Base-by-base conservation (phyloP, 2,329 filamentous ascomycete genomes). In the Monosporascus sp. region DNA sequence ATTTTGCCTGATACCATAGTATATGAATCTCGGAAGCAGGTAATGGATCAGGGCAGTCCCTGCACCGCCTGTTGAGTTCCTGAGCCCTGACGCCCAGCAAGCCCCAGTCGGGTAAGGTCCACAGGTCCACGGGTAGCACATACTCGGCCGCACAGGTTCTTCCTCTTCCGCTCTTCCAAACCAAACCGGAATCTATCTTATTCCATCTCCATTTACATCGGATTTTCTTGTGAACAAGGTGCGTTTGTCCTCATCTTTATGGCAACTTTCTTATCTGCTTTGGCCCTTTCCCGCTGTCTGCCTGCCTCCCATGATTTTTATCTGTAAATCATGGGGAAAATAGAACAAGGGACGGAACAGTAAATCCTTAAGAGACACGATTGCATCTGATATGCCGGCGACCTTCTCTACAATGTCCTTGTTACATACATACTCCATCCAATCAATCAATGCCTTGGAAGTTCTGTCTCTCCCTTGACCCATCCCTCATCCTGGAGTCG, bases 121-220 rank as follows among this genome's bases (percentile, higher is more conserved):
- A 17, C 11, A 3, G 36, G 4, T 17, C 36, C 3, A 17, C 3
- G 3, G 17, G 40, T 48, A 56, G 38, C 53, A 16, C 51, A 36
- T 49, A 52, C 50, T 64, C 62, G 62, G 62, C 61, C 53, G 26
- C 59, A 59, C 56, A 54, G 49, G 61, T 64, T 64, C 62, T 64
- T 64, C 62, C 62, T 62, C 62, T 58, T 64, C 61, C 60, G 62
- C 53, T 56, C 51, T 59, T 57, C 55, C 60, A 57, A 59, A 60
- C 52, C 53, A 41, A 20, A 41, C 50, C 60, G 61, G 59, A 59
- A 59, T 57, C 55, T 56, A 62, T 62, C 59, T 62, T 65, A 64
- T 64, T 65, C 62, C 62, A 65, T 63, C 61, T 61, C 62, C 62
- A 63, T 34, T 64, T 49, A 57, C 56, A 50, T 53, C 52, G 31